Conservation (phyloP, 2,329 filamentous ascomycete genomes). For the Pyricularia sp. region DNA sequence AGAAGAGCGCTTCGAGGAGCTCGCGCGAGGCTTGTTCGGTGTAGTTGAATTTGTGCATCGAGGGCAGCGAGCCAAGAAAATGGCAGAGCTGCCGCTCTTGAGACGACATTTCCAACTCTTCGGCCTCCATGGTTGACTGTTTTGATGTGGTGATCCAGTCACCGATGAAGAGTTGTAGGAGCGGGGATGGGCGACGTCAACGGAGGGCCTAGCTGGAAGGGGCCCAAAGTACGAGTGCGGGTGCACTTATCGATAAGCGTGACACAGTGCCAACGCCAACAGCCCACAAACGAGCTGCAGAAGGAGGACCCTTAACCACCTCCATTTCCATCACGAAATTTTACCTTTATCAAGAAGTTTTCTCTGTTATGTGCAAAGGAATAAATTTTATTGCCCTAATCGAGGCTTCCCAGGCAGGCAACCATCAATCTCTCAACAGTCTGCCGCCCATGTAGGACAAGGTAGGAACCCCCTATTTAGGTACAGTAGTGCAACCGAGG, state of each 20-base stretch:
- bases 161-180: not conserved
- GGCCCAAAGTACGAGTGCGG: not conserved
- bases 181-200: not conserved
- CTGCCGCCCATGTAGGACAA: not conserved
- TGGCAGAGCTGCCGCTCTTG: slow-evolving; percentile 78
- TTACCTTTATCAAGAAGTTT: no score
- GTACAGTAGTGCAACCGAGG: not conserved
- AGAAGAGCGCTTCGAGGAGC: slow-evolving; percentile 74
- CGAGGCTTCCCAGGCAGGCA: not conserved
- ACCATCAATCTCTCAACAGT: not conserved
- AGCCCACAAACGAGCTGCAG: not conserved
- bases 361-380: not conserved
- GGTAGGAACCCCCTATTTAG: not conserved
- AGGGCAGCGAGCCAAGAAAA: slow-evolving; percentile 70
- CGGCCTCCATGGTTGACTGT: not conserved
- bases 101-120: slow-evolving; percentile 38
- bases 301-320: not conserved
- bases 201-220: not conserved
- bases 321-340: not conserved
- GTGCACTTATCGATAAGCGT: not conserved
- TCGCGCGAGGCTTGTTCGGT: slow-evolving; percentile 59
- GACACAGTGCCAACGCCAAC: not conserved
- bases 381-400: not conserved
- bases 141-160: not conserved
- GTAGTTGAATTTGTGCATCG: slow-evolving; percentile 66